Conservation (phyloP, 1,284 basidiomycete species). For the Apiotrichum mycotoxinovorans region DNA sequence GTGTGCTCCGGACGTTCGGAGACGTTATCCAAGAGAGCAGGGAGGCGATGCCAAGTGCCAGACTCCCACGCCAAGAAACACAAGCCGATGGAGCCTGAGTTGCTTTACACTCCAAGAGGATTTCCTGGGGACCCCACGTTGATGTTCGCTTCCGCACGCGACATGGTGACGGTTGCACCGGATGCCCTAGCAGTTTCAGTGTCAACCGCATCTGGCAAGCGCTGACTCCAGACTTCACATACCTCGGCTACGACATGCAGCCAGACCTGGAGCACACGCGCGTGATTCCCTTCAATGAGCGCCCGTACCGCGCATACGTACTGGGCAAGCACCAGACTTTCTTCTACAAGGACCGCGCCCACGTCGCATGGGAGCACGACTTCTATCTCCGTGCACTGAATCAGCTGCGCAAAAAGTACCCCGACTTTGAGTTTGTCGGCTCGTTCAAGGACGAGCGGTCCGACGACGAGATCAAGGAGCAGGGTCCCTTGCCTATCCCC, state of each 20-base stretch:
- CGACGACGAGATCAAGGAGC: neutral
- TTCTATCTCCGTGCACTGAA: neutral
- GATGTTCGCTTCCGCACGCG: too few relatives aligned
- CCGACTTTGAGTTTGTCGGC: conserved; percentile 9
- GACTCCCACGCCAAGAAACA: too few relatives aligned
- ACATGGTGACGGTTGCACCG: too few relatives aligned
- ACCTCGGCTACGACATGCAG: conserved; percentile 4
- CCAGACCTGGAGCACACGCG: conserved; percentile 1
- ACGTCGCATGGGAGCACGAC: neutral
- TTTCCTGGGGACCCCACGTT: too few relatives aligned
- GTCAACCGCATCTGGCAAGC: neutral
- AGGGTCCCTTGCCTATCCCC: neutral
- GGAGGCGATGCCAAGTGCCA: too few relatives aligned
- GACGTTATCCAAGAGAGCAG: too few relatives aligned
- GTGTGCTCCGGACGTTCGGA: too few relatives aligned
- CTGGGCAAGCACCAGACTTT: conserved; percentile 11
- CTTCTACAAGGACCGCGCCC: conserved; percentile 1
- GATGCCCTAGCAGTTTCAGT: too few relatives aligned
- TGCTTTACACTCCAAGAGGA: too few relatives aligned
- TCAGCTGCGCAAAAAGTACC: neutral
- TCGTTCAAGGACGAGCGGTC: conserved; percentile 6
- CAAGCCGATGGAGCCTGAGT: too few relatives aligned
- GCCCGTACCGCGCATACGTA: conserved; percentile 4
- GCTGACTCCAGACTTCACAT: conserved; percentile 7
- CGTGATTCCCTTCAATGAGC: conserved; percentile 1